phyloP scores from a whole-genome alignment of 257 asterid genomes.

The Euphrasia confusa region DNA sequence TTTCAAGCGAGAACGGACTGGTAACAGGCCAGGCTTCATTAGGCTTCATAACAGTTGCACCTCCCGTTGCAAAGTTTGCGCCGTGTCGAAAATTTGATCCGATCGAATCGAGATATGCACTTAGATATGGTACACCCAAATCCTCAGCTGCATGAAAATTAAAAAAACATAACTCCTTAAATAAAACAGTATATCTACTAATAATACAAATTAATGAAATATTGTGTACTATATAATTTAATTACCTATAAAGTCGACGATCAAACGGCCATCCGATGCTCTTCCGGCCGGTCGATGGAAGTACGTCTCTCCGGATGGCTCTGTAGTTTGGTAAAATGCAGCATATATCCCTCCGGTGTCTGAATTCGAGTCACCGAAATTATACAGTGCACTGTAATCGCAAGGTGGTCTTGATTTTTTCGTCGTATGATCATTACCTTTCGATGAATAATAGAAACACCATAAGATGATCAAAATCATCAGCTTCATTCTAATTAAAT shows the following conservation, averaged over 20 bases:
- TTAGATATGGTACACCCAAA: constrained; percentile 42
- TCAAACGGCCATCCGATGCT: constrained; percentile 54
- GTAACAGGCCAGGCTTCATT: constrained; percentile 38
- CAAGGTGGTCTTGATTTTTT: constrained; percentile 22
- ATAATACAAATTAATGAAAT: not conserved
- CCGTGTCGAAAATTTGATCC: constrained; percentile 45
- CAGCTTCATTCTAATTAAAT: not conserved
- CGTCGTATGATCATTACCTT: constrained; percentile 6
- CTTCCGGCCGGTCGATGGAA: constrained; percentile 44
- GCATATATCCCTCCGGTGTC: constrained; percentile 53
- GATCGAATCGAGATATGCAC: constrained; percentile 55
- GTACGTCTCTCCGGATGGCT: constrained; percentile 45
- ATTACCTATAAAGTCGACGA: constrained; percentile 49
- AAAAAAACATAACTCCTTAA: not conserved
- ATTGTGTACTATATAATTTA: not conserved
- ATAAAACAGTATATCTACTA: too few species aligned
- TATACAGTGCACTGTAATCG: constrained; percentile 38
- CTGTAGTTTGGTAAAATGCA: constrained; percentile 36
- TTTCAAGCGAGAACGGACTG: constrained; percentile 53
- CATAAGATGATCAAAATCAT: constrained; percentile 15
- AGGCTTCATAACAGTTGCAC: constrained; percentile 46
- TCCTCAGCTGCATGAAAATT: constrained; percentile 33
- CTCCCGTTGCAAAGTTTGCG: constrained; percentile 70
- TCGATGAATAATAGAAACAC: constrained; percentile 12
- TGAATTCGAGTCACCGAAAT: constrained; percentile 58